Conservation (phyloP, 176 grass and related monocot species). For the Saccharum spontaneum region DNA sequence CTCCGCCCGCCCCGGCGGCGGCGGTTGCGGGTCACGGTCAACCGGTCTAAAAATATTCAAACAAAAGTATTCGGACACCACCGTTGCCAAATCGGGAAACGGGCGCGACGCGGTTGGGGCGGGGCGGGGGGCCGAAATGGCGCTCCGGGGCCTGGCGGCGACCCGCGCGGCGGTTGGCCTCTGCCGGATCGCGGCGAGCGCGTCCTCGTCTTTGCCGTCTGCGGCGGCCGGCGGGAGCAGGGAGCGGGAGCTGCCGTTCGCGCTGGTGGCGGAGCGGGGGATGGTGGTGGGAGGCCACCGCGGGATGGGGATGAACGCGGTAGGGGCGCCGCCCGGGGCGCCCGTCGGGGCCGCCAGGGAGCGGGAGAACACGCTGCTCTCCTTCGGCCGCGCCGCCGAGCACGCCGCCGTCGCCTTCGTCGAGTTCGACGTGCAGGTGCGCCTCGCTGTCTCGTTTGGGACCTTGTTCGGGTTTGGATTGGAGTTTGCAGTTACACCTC, state of each 20-base stretch:
- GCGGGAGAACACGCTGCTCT: slow-evolving; percentile 73
- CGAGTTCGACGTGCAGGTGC: slow-evolving; percentile 75
- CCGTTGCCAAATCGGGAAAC: slow-evolving; percentile 4
- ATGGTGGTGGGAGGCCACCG: slow-evolving; percentile 61
- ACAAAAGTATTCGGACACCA: neutral
- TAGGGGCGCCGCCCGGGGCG: slow-evolving; percentile 39
- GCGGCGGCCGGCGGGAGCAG: neutral
- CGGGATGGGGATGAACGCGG: slow-evolving; percentile 66
- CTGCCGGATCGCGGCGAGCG: slow-evolving; percentile 31
- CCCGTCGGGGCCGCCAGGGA: slow-evolving; percentile 31
- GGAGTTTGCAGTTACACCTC: neutral
- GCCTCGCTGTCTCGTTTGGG: neutral
- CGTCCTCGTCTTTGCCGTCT: neutral
- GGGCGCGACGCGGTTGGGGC: neutral
- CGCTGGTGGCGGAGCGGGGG: slow-evolving; percentile 26
- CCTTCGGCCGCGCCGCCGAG: slow-evolving; percentile 51
- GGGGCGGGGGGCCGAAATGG: slow-evolving; percentile 22
- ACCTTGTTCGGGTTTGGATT: neutral
- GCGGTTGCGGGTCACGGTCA: slow-evolving; percentile 1
- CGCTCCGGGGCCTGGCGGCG: neutral
- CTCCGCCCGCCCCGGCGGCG: neutral
- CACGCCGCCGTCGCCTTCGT: slow-evolving; percentile 51
- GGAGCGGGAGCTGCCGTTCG: slow-evolving; percentile 13
- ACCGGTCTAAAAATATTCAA: slow-evolving; percentile 33
- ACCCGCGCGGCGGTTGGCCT: slow-evolving; percentile 11